Conservation (phyloP, 2,329 filamentous ascomycete genomes). For the Thelonectria rubi region DNA sequence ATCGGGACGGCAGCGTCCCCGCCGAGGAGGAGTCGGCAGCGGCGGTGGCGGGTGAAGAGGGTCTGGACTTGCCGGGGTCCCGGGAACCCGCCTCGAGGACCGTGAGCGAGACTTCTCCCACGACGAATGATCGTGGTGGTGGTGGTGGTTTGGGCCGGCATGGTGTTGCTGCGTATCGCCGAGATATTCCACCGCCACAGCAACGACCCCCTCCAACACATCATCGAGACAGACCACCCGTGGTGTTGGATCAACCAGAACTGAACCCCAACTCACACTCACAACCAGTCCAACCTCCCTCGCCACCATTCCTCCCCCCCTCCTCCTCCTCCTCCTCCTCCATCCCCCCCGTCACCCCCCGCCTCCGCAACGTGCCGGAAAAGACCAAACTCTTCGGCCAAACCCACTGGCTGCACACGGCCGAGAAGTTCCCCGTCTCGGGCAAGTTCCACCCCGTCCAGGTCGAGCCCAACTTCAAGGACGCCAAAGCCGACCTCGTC, state of each 20-base stretch:
- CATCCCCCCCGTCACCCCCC: conserved; percentile 35
- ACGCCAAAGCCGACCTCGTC: conserved; percentile 38
- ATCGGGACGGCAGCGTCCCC: conserved; percentile 31
- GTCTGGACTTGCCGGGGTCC: neutral
- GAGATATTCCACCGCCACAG: conserved; percentile 2
- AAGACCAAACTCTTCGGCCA: conserved; percentile 43
- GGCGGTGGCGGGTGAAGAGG: neutral
- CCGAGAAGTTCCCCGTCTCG: conserved; percentile 41
- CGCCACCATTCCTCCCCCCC: conserved; percentile 2
- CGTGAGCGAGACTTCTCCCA: conserved; percentile 7
- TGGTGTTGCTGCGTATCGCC: conserved; percentile 23
- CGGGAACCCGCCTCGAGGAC: conserved; percentile 5
- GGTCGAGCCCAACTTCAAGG: conserved; percentile 37
- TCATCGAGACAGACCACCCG: conserved; percentile 1
- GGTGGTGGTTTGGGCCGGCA: neutral
- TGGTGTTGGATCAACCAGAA: conserved; percentile 9
- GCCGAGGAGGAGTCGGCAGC: neutral
- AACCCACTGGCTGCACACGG: conserved; percentile 42
- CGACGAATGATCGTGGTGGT: neutral
- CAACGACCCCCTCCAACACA: conserved; percentile 8
- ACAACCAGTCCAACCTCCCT: neutral
- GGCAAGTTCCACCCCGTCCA: conserved; percentile 39
- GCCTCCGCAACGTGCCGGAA: conserved; percentile 40
- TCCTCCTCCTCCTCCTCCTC: conserved; percentile 29
- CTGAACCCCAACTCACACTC: neutral